These are phyloP conservation scores for Centrapalus pauciflorus DNA, from an alignment of 129 eudicot species.

Conservation along the genomic window DNA sequence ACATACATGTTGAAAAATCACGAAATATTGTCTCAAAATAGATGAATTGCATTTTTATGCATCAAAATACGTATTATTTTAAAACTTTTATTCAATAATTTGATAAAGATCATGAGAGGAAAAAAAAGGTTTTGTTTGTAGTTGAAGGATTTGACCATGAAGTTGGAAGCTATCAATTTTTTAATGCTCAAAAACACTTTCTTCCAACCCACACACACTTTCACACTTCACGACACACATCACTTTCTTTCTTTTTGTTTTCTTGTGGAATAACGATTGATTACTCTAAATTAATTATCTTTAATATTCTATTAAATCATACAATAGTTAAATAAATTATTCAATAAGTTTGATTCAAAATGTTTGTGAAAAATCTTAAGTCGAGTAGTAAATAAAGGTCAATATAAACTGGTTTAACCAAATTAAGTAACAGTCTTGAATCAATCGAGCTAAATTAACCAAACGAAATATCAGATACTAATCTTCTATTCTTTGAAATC, in stretches of 20 bases:
- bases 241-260: constrained; percentile 20
- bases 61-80: too few species aligned
- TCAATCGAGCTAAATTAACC: too few species aligned
- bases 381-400: background rate
- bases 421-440: too few species aligned
- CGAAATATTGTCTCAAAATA: too few species aligned
- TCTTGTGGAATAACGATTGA: constrained; percentile 1
- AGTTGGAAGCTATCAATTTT: constrained; percentile 19
- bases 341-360: background rate
- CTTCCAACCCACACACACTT: constrained; percentile 25
- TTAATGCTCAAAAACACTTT: constrained; percentile 12
- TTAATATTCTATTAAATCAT: background rate
- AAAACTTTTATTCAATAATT: background rate
- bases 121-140: constrained; percentile 23
- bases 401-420: too few species aligned
- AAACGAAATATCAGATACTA: too few species aligned
- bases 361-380: background rate
- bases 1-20: too few species aligned
- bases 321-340: background rate
- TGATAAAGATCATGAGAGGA: constrained; percentile 2
- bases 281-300: background rate
- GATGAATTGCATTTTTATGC: too few species aligned
- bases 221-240: constrained; percentile 25
- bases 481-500: too few species aligned
- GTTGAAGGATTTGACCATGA: constrained; percentile 29